A percentile compares a stretch with the other conserved stretches of the same genome.
Evolutionary conservation across 441 rosid genomes (phyloP).

Genomic region (Eruca vesicaria): DNA sequence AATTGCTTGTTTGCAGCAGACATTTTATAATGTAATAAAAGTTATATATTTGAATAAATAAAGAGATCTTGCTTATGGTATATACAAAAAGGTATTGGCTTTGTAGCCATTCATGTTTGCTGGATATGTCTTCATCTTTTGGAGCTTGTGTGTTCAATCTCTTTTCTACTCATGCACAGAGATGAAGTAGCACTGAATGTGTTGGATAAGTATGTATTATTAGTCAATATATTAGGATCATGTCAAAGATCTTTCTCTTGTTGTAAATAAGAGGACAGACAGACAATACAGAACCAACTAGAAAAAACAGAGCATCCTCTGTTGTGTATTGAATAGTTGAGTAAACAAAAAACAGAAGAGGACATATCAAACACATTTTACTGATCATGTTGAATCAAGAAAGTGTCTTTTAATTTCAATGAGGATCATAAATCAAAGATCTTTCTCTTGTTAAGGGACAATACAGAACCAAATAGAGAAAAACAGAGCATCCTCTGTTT

Average conservation of each 20-base stretch:
- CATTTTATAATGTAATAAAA: not conserved
- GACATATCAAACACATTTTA: no score
- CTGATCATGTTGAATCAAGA: no score
- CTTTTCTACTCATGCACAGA: not conserved
- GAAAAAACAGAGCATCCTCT: conserved; percentile 31
- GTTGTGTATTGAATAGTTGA: not conserved
- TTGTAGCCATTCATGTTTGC: not conserved
- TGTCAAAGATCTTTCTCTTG: not conserved
- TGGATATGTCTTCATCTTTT: not conserved
- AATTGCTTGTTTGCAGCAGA: not conserved
- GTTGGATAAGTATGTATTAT: not conserved
- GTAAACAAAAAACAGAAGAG: not conserved
- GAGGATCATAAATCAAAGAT: no score
- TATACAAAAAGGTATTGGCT: not conserved
- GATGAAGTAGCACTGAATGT: not conserved
- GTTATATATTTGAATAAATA: not conserved
- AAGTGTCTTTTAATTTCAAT: no score
- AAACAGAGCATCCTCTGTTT: conserved; percentile 36
- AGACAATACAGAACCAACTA: not conserved
- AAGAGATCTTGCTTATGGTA: not conserved
- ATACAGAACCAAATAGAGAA: not conserved
- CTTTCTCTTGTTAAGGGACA: conserved; percentile 4
- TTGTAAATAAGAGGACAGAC: not conserved
- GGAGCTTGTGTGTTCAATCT: not conserved
- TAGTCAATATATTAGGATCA: not conserved